Evolutionary conservation across 2,329 filamentous ascomycete genomes (phyloP), one percentile per base, ranked within the genome.

Genomic region (Aspergillus nomiae): DNA sequence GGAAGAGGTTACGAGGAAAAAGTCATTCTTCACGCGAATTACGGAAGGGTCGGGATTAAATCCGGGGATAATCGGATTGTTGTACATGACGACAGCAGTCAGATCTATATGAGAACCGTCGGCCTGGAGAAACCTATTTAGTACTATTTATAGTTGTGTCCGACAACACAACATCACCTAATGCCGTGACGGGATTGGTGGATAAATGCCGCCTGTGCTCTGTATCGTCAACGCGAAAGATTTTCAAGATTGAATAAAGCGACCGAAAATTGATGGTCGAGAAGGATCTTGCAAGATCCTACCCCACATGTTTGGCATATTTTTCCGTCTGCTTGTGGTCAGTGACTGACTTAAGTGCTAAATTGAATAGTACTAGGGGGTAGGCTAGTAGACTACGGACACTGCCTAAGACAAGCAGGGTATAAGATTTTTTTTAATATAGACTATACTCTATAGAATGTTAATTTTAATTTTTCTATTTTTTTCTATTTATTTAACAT

Each of bases 21-120:
- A 89, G 67, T 84, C 82, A 48, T 78, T 67, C 9, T 76, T 76
- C 24, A 85, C 81, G 3, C 83, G 77, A 12, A 85, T 66, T 45
- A 86, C 80, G 0, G 86, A 87, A 0, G 87, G 87, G 65, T 89
- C 87, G 7, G 87, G 85, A 61, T 89, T 88, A 76, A 87, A 89
- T 28, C 87, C 86, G 2, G 51, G 32, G 28, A 55, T 38, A 34
- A 53, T 34, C 10, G 43, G 54, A 34, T 51, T 57, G 21, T 45
- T 51, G 14, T 60, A 48, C 59, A 48, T 56, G 36, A 12, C 21
- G 28, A 36, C 30, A 30, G 19, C 7, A 8, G 45, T 48, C 24
- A 14, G 8, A 28, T 48, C 24, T 26, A 14, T 50, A 50, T 46
- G n/a, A 46, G 43, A 24, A 10, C 1, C 11, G 10, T 21, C n/a